A percentile compares a stretch with the other conserved stretches of the same genome.
Evolutionary conservation across 768 basidiomycete genomes (phyloP).

Genomic region (Mycena albidolilacea): DNA sequence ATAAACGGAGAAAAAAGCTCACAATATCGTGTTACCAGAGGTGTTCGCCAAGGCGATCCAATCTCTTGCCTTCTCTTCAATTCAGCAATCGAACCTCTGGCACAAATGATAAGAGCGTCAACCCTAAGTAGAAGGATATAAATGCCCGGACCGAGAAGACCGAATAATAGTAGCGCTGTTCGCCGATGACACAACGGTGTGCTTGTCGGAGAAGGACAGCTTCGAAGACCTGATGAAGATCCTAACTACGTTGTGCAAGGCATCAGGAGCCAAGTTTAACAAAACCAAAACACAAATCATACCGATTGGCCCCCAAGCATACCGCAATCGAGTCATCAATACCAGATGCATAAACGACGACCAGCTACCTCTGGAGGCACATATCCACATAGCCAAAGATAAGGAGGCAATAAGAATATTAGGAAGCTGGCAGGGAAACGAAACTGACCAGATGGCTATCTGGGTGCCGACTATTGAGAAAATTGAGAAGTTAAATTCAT

Average conservation of each 20-base stretch:
- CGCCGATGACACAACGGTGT: conserved; percentile 59
- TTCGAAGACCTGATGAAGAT: conserved; percentile 44
- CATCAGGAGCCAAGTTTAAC: conserved; percentile 52
- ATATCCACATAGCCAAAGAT: conserved; percentile 36
- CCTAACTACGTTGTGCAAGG: conserved; percentile 55
- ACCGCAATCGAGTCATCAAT: background rate
- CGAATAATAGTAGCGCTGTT: conserved; percentile 52
- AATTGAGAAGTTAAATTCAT: conserved; percentile 36
- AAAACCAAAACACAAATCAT: conserved; percentile 49
- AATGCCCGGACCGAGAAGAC: conserved; percentile 28
- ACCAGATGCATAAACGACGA: background rate
- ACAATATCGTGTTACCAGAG: no score
- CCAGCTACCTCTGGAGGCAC: background rate
- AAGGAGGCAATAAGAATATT: conserved; percentile 35
- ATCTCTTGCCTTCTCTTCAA: no score
- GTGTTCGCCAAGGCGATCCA: no score
- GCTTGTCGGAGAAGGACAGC: conserved; percentile 48
- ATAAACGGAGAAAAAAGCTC: no score
- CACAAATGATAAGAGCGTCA: no score
- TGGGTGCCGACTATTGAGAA: conserved; percentile 42
- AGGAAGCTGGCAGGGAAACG: conserved; percentile 45
- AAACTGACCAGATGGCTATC: conserved; percentile 23
- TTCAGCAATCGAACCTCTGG: no score
- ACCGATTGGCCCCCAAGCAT: conserved; percentile 1
- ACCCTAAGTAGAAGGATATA: no score